phyloP scores from a whole-genome alignment of 139 green algal species.

The Auxenochlorella pyrenoidosa region DNA sequence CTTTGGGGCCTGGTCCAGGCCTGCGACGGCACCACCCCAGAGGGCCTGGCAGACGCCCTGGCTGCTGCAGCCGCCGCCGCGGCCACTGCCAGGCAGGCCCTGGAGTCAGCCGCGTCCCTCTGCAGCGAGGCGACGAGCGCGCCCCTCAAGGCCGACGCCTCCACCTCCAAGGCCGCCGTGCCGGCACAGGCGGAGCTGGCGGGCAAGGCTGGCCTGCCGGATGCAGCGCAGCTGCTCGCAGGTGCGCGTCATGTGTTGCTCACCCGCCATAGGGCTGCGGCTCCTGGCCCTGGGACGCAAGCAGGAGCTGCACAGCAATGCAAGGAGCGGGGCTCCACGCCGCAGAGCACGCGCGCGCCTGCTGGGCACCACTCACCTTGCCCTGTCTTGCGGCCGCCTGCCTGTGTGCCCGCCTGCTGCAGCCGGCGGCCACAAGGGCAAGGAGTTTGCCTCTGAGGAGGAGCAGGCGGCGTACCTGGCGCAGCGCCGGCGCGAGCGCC shows the following conservation, averaged over 20 bases:
- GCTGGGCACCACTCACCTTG: neutral
- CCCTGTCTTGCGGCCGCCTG: neutral
- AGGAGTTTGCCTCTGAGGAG: neutral
- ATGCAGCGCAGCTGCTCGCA: neutral
- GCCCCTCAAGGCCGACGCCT: neutral
- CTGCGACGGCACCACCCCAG: conserved; percentile 25
- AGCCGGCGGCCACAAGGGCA: neutral
- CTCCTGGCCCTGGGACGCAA: no score
- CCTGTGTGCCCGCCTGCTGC: neutral
- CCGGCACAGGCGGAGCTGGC: neutral
- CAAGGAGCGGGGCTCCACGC: no score
- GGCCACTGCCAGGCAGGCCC: neutral
- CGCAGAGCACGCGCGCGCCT: no score
- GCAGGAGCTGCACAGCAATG: no score
- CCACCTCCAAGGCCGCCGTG: neutral
- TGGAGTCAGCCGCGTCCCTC: neutral
- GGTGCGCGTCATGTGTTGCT: no score
- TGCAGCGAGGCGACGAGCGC: neutral
- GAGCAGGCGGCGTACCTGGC: neutral
- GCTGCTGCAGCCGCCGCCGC: neutral
- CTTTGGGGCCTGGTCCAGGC: conserved; percentile 27
- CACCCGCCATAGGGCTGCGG: no score
- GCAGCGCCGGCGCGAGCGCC: neutral
- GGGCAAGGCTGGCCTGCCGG: no score
- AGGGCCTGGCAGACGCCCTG: conserved; percentile 9